Conservation (phyloP, 2,329 filamentous ascomycete species). For the Blastomyces emzantsi region DNA sequence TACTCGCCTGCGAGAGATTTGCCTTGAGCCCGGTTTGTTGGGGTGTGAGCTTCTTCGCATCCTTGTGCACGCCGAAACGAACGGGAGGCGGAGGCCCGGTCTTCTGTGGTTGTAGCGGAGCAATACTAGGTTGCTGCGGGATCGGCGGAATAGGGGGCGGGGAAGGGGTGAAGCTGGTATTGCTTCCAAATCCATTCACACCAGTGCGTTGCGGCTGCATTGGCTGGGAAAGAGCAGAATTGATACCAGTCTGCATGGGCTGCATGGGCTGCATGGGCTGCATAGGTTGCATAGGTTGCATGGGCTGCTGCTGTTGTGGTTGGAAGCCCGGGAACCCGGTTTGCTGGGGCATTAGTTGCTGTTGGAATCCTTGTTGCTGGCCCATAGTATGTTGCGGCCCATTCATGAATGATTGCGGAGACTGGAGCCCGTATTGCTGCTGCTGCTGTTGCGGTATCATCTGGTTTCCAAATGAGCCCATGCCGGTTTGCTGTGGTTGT, state of each 20-base stretch:
- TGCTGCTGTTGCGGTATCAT: conserved; percentile 33
- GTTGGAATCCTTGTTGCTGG: conserved; percentile 43
- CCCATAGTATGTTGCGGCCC: conserved; percentile 42
- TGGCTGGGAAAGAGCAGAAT: conserved; percentile 25
- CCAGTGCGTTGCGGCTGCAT: conserved; percentile 43
- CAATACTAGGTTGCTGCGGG: conserved; percentile 48
- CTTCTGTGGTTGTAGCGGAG: conserved; percentile 64
- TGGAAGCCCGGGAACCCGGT: conserved; percentile 37
- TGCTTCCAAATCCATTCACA: conserved; percentile 43
- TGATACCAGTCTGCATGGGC: conserved; percentile 44
- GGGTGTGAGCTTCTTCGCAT: conserved; percentile 66
- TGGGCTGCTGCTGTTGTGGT: conserved; percentile 30
- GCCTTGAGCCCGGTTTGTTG: conserved; percentile 85
- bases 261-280: conserved; percentile 35
- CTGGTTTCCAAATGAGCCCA: conserved; percentile 26
- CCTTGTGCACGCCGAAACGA: conserved; percentile 69
- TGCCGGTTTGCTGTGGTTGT: conserved; percentile 56
- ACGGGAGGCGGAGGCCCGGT: conserved; percentile 82
- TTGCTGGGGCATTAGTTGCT: conserved; percentile 40
- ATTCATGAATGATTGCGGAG: conserved; percentile 28
- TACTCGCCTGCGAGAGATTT: conserved; percentile 91
- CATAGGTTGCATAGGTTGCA: conserved; percentile 21
- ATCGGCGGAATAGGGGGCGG: conserved; percentile 48
- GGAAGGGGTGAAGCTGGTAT: conserved; percentile 42
- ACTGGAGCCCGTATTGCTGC: conserved; percentile 39